Conservation (phyloP, 371 early-diverging fungal genomes). For the Dichotomocladium elegans region DNA sequence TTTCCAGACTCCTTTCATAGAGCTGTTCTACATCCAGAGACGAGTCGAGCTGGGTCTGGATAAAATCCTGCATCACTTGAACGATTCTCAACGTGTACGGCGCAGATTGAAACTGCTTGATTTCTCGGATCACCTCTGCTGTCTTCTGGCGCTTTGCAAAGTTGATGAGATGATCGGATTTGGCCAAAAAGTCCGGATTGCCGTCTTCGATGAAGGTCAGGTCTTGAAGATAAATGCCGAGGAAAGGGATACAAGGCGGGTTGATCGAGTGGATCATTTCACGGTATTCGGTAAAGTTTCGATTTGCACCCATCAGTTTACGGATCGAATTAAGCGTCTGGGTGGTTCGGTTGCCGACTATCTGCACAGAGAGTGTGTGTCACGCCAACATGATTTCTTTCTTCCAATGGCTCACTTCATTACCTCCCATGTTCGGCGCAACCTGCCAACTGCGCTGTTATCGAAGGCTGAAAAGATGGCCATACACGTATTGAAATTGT, state of each 20-base stretch:
- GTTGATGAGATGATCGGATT: slow-evolving; percentile 73
- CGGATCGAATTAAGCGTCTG: slow-evolving; percentile 48
- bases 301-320: slow-evolving; percentile 73
- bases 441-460: slow-evolving; percentile 85
- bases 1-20: slow-evolving; percentile 60
- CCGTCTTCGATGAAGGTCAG: slow-evolving; percentile 94
- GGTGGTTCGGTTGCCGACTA: slow-evolving; percentile 55
- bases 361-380: slow-evolving; percentile 5
- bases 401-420: background rate
- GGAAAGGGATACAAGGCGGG: slow-evolving; percentile 91
- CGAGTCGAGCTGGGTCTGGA: slow-evolving; percentile 59
- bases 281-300: slow-evolving; percentile 86
- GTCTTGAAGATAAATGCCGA: slow-evolving; percentile 88
- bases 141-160: slow-evolving; percentile 88
- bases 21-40: slow-evolving; percentile 63
- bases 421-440: slow-evolving; percentile 85
- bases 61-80: slow-evolving; percentile 77
- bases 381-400: too few relatives aligned
- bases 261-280: slow-evolving; percentile 79
- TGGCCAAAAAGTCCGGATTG: slow-evolving; percentile 71
- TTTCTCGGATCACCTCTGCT: slow-evolving; percentile 87
- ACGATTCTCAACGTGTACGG: slow-evolving; percentile 78
- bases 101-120: slow-evolving; percentile 87
- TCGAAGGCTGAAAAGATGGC: slow-evolving; percentile 88
- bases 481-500: slow-evolving; percentile 93